Base-by-base conservation (phyloP, 495 filamentous ascomycete genomes). In the Lepidopterella palustris region DNA sequence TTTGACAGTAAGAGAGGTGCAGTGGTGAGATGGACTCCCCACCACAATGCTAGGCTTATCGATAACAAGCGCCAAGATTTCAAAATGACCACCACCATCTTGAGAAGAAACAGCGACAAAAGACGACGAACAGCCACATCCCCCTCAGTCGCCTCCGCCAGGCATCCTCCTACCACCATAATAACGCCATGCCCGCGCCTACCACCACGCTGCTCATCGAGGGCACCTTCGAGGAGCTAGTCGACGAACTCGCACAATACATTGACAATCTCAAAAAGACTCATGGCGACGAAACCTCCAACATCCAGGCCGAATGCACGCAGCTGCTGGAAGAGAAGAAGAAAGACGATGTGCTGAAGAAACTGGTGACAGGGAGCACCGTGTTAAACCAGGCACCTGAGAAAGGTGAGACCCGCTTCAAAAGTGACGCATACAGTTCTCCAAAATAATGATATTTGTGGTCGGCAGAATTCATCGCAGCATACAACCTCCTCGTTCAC, bases 401-500 rank as follows among this genome's bases (percentile, higher is more conserved):
- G 79, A 95, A 90, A 79, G 85, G 85, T 87, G 51, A 27, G 61
- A 42, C 20, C 39, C 11, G 11, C n/a, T 25, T 25, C 10, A 23
- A 26, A n/a, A 32, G 10, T 20, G 0, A 11, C 9, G 58, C 29
- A 53, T 51, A 40, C 27, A 21, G 13, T 32, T n/a, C 18, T 39
- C 10, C 45, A 15, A 21, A 42, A 20, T 11, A 53, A 24, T 53
- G 61, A 52, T 39, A 31, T 52, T 27, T 15, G 20, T 27, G 24
- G n/a, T 25, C 15, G 1, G 5, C 64, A 87, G 92, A 97, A 74
- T 92, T 97, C 72, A 89, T 87, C 54, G 83, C 91, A 31, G 88
- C 93, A 32, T 96, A 96, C 78, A 97, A 97, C 77, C 87, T 97
- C 62, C 85, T 99, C 64, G 80, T 97, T 62, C 90, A 97, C 78